These are phyloP conservation scores for Ustilago crameri DNA, from an alignment of 1,284 basidiomycete species.

Conservation along the genomic window DNA sequence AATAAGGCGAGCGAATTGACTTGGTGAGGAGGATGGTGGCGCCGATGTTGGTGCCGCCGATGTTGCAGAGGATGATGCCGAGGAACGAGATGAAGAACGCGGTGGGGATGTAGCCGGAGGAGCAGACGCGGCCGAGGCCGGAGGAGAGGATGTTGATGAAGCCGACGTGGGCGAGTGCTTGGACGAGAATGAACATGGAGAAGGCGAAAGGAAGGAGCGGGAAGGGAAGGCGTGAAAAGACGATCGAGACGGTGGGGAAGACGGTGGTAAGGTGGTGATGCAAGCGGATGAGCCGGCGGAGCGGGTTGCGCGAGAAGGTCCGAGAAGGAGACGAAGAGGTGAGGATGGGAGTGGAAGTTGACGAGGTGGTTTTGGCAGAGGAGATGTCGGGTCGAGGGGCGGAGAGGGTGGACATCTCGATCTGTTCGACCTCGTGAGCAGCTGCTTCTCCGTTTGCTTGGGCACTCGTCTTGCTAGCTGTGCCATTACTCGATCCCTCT, in stretches of 20 bases:
- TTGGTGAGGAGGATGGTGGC: conserved; percentile 88
- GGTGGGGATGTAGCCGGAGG: conserved; percentile 70
- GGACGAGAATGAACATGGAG: conserved; percentile 93
- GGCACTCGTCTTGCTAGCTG: conserved; percentile 2
- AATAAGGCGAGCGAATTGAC: conserved; percentile 70
- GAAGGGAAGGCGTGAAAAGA: conserved; percentile 79
- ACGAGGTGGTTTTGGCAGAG: neutral
- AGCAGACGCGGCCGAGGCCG: conserved; percentile 74
- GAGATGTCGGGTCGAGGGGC: conserved; percentile 20
- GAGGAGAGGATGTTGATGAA: conserved; percentile 87
- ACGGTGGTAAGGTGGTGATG: conserved; percentile 22
- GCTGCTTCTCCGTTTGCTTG: conserved; percentile 15
- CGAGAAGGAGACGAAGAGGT: neutral
- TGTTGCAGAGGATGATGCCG: conserved; percentile 82
- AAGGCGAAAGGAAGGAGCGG: conserved; percentile 90
- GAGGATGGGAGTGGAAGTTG: neutral
- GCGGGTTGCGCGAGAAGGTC: conserved; percentile 7
- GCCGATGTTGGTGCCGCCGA: conserved; percentile 94
- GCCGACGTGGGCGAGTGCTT: conserved; percentile 83
- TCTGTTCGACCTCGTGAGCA: conserved; percentile 22
- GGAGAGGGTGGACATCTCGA: conserved; percentile 35
- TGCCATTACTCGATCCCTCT: neutral
- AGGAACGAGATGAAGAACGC: conserved; percentile 72
- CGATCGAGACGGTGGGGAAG: conserved; percentile 82
- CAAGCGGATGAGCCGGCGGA: conserved; percentile 21